A percentile compares a stretch with the other conserved stretches of the same genome.
Conservation (phyloP, 257 asterid species). For the Orobanche coerulescens region DNA sequence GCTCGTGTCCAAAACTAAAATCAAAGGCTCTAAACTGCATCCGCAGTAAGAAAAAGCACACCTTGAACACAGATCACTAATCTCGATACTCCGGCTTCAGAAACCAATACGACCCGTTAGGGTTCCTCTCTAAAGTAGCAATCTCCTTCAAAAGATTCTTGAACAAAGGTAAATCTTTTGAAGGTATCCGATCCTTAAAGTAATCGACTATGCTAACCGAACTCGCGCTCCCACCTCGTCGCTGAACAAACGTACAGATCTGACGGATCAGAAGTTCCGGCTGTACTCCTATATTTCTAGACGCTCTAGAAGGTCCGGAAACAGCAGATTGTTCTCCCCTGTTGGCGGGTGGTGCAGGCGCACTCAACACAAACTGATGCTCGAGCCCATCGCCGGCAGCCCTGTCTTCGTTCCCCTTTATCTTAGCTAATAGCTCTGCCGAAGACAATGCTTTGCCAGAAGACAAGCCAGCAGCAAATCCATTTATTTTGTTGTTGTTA, state of each 20-base stretch:
- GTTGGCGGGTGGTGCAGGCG: constrained; percentile 25
- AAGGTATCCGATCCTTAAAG: constrained; percentile 69
- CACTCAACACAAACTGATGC: constrained; percentile 51
- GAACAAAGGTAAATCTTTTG: constrained; percentile 76
- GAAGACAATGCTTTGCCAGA: constrained; percentile 86
- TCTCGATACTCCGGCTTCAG: constrained; percentile 64
- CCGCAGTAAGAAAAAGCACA: neutral
- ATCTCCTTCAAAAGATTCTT: constrained; percentile 88
- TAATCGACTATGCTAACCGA: constrained; percentile 70
- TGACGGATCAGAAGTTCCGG: constrained; percentile 89
- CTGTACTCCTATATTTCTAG: constrained; percentile 34
- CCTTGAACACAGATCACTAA: constrained; percentile 20
- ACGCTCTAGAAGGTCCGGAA: constrained; percentile 31
- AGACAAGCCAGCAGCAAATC: constrained; percentile 61
- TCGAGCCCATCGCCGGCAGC: constrained; percentile 69
- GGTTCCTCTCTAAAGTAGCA: constrained; percentile 60
- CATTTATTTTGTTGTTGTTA: constrained; percentile 24
- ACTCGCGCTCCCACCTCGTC: constrained; percentile 59
- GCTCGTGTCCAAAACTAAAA: neutral
- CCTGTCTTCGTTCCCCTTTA: constrained; percentile 54
- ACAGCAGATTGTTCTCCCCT: constrained; percentile 29
- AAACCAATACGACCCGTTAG: constrained; percentile 69
- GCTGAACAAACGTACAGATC: constrained; percentile 79
- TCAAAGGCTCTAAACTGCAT: neutral
- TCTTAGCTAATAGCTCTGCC: constrained; percentile 62